These are phyloP conservation scores for Aureobasidium melanogenum DNA, from an alignment of 2,329 filamentous ascomycete species.

Conservation along the genomic window DNA sequence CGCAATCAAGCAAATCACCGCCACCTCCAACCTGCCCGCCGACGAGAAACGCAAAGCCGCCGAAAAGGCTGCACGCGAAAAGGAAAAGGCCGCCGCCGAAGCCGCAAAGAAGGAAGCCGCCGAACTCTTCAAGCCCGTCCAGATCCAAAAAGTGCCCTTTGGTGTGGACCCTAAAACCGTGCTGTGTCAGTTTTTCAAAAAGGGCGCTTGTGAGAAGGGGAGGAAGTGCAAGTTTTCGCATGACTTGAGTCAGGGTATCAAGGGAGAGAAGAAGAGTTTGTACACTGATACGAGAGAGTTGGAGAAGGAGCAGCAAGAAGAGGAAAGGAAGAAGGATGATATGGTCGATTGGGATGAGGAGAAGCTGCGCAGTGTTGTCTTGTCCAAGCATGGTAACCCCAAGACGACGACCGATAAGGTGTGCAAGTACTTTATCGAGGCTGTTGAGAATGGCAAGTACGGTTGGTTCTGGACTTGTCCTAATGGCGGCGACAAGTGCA, in stretches of 20 bases:
- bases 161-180: conserved; percentile 98
- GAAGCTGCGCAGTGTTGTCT: conserved; percentile 79
- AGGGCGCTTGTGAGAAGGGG: conserved; percentile 92
- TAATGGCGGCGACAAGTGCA: conserved; percentile 94
- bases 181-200: conserved; percentile 93
- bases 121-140: conserved; percentile 80
- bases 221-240: conserved; percentile 98
- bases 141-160: conserved; percentile 96
- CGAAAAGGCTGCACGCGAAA: conserved; percentile 58
- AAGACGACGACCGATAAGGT: conserved; percentile 94
- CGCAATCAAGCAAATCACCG: conserved; percentile 75
- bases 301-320: conserved; percentile 59
- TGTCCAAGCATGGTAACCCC: conserved; percentile 96
- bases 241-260: conserved; percentile 79
- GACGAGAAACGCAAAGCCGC: conserved; percentile 77
- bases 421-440: conserved; percentile 96
- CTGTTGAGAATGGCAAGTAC: conserved; percentile 97
- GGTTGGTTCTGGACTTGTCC: conserved; percentile 99
- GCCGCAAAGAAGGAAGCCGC: conserved; percentile 71
- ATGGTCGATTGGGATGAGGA: conserved; percentile 98
- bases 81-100: conserved; percentile 87
- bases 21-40: conserved; percentile 66
- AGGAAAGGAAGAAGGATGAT: conserved; percentile 75
- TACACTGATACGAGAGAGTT: conserved; percentile 75
- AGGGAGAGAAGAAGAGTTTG: conserved; percentile 82